Base-by-base conservation (phyloP, 2,329 filamentous ascomycete genomes). In the Fusarium albosuccineum region DNA sequence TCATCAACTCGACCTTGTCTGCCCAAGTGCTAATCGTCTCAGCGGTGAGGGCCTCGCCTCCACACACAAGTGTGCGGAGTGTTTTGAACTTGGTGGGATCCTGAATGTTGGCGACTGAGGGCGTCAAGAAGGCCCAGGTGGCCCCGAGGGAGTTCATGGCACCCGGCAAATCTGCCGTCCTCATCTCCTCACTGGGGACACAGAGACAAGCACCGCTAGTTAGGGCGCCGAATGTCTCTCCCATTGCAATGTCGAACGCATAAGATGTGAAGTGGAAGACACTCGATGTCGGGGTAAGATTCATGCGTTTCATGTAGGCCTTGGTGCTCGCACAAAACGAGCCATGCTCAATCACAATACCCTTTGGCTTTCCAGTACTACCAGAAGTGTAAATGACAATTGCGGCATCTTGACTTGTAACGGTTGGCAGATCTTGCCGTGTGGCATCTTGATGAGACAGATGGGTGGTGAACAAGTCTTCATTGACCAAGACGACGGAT, bases 211-310 rank as follows among this genome's bases (percentile, higher is more conserved):
- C 70, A 9, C 72, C 72, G 1, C 3, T 48, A 0, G 53, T 63
- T 0, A 74, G 26, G 0, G 63, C 33, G 4, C 54, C 52, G 17
- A 72, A 58, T 0, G 51, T 74, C 44, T 74, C 72, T 29, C 42
- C 69, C 33, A 74, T 63, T 0, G 57, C 49, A 2, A 72, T 57
- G 8, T 74, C 72, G 27, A 74, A 74, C 0, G 68, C 71, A 17
- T 71, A 74, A 0, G 72, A 73, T 0, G 62, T 50, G 29, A 74
- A 74, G 13, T 74, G 72, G 1, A 74, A 50, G 5, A 73, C 63
- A 3, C 44, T 42, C 0, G 60, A 70, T 9, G 33, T 4, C 2
- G 46, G 13, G 11, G 6, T 29, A 1, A 70, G 29, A 3, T 63
- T 34, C 50, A 70, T 70, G 2, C 60, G 40, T 22, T 59, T 29